Evolutionary conservation across 2,329 filamentous ascomycete genomes (phyloP).

Genomic region (Ceratocystis papillata): DNA sequence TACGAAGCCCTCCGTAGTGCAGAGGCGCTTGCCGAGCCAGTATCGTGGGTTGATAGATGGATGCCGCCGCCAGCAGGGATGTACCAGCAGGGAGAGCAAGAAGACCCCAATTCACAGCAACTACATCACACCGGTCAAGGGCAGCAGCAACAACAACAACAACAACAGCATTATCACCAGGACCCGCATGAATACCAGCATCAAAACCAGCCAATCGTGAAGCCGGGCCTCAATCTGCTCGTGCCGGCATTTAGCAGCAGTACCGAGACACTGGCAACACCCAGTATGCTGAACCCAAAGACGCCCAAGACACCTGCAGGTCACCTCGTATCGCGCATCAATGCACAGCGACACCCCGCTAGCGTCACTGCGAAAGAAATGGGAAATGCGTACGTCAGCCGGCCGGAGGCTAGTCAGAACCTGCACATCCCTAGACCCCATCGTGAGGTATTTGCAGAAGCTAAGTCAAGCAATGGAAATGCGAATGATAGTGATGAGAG

Average conservation of each 20-base stretch:
- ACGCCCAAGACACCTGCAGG: slow-evolving; percentile 24
- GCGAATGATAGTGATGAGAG: background rate
- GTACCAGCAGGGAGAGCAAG: background rate
- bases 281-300: slow-evolving; percentile 21
- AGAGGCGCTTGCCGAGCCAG: slow-evolving; percentile 20
- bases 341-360: slow-evolving; percentile 3
- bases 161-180: background rate
- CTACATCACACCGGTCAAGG: too few species aligned
- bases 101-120: background rate
- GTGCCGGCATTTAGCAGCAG: slow-evolving; percentile 22
- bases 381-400: background rate
- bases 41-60: slow-evolving; percentile 22
- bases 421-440: background rate
- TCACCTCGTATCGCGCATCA: slow-evolving; percentile 8
- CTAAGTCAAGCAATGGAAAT: background rate
- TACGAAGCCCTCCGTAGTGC: slow-evolving; percentile 21
- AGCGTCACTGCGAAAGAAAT: background rate
- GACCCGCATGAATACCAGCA: background rate
- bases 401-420: background rate
- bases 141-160: background rate
- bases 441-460: background rate
- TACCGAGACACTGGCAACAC: slow-evolving; percentile 22
- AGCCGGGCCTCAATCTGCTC: slow-evolving; percentile 22
- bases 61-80: slow-evolving; percentile 19
- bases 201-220: background rate